A percentile compares a stretch with the other conserved stretches of the same genome.
phyloP scores from a whole-genome alignment of 495 filamentous ascomycete genomes.

The Penicillium ochrochloron region DNA sequence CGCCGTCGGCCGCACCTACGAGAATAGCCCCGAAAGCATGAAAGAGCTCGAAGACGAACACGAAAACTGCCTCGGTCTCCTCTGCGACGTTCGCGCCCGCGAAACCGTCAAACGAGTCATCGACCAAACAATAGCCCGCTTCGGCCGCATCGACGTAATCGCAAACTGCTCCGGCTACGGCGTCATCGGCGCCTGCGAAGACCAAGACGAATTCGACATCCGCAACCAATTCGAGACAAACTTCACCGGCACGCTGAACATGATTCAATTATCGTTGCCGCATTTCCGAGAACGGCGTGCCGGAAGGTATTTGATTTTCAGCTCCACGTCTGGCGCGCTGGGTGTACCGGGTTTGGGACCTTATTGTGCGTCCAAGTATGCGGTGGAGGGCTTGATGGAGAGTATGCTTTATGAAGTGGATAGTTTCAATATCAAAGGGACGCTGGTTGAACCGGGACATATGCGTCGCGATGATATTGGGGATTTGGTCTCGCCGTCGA shows the following conservation, averaged over 20 bases:
- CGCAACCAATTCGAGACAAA: constrained; percentile 97
- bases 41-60: constrained; percentile 54
- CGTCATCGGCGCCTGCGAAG: constrained; percentile 94
- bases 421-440: constrained; percentile 87
- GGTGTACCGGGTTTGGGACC: constrained; percentile 91
- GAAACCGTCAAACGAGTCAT: constrained; percentile 76
- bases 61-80: constrained; percentile 71
- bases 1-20: constrained; percentile 83
- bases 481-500: constrained; percentile 39
- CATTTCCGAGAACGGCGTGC: constrained; percentile 78
- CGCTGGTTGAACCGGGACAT: constrained; percentile 88
- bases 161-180: constrained; percentile 92
- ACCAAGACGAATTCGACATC: constrained; percentile 93
- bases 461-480: constrained; percentile 73
- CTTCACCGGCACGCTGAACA: constrained; percentile 91
- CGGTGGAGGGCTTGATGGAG: constrained; percentile 92
- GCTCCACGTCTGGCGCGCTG: constrained; percentile 83
- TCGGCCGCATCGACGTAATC: constrained; percentile 85
- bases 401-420: constrained; percentile 95
- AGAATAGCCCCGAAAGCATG: constrained; percentile 76
- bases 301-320: constrained; percentile 92
- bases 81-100: constrained; percentile 88
- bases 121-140: constrained; percentile 67
- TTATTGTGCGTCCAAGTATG: constrained; percentile 96
- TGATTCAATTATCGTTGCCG: constrained; percentile 85